Conservation (phyloP, 306 rosid genomes). For the Malus fusca region DNA sequence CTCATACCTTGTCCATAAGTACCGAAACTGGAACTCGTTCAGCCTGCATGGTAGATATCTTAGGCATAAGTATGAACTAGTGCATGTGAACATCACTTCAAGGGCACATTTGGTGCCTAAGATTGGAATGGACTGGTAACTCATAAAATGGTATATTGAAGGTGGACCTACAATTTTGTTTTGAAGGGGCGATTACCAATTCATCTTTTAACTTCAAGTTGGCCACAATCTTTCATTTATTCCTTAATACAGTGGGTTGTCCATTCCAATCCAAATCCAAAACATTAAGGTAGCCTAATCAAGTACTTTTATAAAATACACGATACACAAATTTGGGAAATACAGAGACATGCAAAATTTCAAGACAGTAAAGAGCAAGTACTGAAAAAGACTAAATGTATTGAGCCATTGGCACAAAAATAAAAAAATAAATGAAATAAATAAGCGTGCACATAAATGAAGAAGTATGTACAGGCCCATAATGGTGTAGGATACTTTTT, state of each 20-base stretch:
- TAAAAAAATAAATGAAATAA: background rate
- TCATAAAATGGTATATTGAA: too few species aligned
- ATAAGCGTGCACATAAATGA: background rate
- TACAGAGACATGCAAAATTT: background rate
- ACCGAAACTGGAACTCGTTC: slow-evolving; percentile 73
- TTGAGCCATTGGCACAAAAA: background rate
- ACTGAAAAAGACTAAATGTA: background rate
- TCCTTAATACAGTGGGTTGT: too few species aligned
- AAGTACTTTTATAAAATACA: background rate
- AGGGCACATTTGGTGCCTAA: background rate
- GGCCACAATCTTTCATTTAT: too few species aligned
- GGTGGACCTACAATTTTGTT: too few species aligned
- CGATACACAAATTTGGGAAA: background rate
- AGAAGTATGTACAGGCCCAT: background rate
- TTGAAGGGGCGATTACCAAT: too few species aligned
- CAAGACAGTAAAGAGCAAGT: background rate
- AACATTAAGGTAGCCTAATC: too few species aligned
- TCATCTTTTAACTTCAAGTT: background rate
- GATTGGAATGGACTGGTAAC: too few species aligned
- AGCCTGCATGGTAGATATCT: slow-evolving; percentile 50
- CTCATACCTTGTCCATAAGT: slow-evolving; percentile 65
- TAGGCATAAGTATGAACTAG: background rate
- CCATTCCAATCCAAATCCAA: too few species aligned
- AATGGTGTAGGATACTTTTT: background rate
- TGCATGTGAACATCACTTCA: background rate